Base-by-base conservation (phyloP, 83 land plant species). In the Isoetes engelmannii region DNA sequence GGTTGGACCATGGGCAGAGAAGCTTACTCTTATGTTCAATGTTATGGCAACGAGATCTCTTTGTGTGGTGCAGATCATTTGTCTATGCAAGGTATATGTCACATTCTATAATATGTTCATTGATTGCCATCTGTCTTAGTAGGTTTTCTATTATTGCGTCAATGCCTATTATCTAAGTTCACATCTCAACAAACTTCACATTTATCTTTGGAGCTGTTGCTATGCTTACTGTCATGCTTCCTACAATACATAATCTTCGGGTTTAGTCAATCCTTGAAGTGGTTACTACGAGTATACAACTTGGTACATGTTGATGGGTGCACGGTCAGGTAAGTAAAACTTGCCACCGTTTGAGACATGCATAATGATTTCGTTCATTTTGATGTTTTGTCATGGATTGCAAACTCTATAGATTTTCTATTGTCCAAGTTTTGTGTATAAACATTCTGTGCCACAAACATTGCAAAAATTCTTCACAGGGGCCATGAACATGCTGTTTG, bases 401-500 rank as follows among this genome's bases (percentile, higher is more conserved):
- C 45, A 37, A 12, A 5, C 5, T 21, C 45, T 12, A 18, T 5
- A 5, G 5, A 6, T 5, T 43, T 63, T 42, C 4, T 42, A 43
- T 19, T 20, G 41, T 65, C n/a, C 70, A 77, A 76, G 47, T 74
- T 50, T 20, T 60, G 42, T 17, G 58, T 37, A 76, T 77, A 66
- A 53, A 46, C 80, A 77, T 45, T 49, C 69, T 46, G 76, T 59
- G 4, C 80, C 76, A 7, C 41, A 68, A 42, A 54, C 63, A 67
- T 47, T 73, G 61, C 61, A 68, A 62, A 44, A 74, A 46, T 78
- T 73, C 57, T 78, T 78, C 67, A 42, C 80, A 57, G 77, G 80
- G 13, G 69, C 78, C 28, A 78, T 77, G 45, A 78, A 78, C 63
- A 73, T 73, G 6, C 51, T 78, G 1, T 78, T 78, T 48, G 49